Base-by-base conservation (phyloP, 177 flowering plant species). In the Vitis hybrid region DNA sequence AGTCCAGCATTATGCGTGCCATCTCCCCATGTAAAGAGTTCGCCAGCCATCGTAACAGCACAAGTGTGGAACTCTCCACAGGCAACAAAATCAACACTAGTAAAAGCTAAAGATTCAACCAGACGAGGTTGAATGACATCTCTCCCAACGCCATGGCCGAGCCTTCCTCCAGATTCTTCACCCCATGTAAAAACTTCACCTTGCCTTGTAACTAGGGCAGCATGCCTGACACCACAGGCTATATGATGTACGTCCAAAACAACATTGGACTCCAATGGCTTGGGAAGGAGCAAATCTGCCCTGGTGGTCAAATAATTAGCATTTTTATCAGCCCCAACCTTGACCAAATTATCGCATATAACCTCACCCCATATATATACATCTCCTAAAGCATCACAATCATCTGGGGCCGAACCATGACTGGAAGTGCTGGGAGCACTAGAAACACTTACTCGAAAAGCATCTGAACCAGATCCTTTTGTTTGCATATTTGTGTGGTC, bases 181-280 rank as follows among this genome's bases (percentile, higher is more conserved):
- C 98, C 98, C 98, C 97, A 91, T 18, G 94, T 92, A 72, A 92
- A 94, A 70, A 91, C 74, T 74, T 94, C 98, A 64, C 98, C 98
- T 78, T 92, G 97, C 80, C 90, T 84, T 10, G 97, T 92, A 56
- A 92, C 97, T 13, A 92, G 58, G 28, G 97, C 90, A 62, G 94
- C 97, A 84, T 94, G 97, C 74, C 73, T 85, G 44, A 92, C 91
- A 47, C 98, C 98, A 84, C 98, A 92, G 15, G 97, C 90, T 77
- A 94, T 81, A 71, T 86, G 89, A 77, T 89, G 88, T 53, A 92
- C 97, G 78, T 94, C 98, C 73, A 91, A 73, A 78, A 87, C 96
- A 19, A 90, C 80, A 78, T 89, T 94, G 49, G 94, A 86, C 68
- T 94, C 98, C 57, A 94, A 77, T 18, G 92, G 94, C 75, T 77